These are phyloP conservation scores for Fraxinus pennsylvanica DNA, from an alignment of 257 asterid species.

Conservation along the genomic window DNA sequence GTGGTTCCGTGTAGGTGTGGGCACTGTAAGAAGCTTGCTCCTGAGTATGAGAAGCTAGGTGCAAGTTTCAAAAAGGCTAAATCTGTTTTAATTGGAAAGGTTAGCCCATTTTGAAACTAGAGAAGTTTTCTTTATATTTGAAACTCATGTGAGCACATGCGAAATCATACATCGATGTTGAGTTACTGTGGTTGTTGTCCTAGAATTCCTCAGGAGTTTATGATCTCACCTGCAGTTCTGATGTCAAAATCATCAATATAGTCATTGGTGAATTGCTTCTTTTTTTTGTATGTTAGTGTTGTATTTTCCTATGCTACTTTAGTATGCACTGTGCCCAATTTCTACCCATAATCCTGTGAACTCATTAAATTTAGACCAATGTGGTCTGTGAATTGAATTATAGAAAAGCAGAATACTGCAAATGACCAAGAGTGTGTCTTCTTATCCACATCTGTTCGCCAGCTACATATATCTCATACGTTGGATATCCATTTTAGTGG, in stretches of 20 bases:
- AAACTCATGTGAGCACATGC: not conserved
- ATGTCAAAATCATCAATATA: not conserved
- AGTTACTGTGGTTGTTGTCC: not conserved
- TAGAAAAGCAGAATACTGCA: not conserved
- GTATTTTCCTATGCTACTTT: no score
- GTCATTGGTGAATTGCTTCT: not conserved
- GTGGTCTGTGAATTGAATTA: not conserved
- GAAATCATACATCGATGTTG: not conserved
- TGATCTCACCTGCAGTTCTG: not conserved
- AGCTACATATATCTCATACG: not conserved
- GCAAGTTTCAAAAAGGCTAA: constrained; percentile 55
- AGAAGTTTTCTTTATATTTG: not conserved
- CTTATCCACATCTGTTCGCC: not conserved
- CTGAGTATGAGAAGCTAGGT: constrained; percentile 50
- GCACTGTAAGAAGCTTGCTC: constrained; percentile 61
- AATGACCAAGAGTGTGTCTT: not conserved
- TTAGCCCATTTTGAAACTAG: constrained; percentile 6
- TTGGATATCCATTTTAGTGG: not conserved
- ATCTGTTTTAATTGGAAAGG: constrained; percentile 55
- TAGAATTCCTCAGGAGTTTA: not conserved
- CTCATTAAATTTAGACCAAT: no score
- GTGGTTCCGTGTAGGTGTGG: constrained; percentile 41
- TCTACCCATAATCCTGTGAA: not conserved
- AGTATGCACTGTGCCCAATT: no score
- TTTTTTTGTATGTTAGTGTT: not conserved